Evolutionary conservation across 2,329 filamentous ascomycete genomes (phyloP), one percentile per base, ranked within the genome.

Genomic region (Atkinsonella hypoxylon): DNA sequence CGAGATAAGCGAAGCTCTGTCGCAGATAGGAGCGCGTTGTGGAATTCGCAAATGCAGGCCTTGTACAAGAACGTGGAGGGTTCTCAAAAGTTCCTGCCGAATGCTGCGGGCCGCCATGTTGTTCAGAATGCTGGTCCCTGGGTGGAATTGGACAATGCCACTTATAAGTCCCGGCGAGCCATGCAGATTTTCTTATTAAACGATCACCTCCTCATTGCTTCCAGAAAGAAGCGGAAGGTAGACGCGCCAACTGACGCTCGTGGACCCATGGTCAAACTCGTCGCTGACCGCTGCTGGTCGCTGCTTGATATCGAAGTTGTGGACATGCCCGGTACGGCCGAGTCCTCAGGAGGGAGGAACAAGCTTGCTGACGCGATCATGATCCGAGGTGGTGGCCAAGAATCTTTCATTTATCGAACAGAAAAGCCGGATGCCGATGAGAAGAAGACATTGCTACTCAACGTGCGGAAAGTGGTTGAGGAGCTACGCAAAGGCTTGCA

Each of bases 41-140:
- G 81, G 81, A 83, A 81, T 61, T 77, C 79, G 32, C 81, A 84
- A 65, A 81, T 85, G 76, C 64, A 72, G 67, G 84, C 89, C 22
- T 72, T 98, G 44, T 98, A 93, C 81, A 97, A 96, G 70, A 87
- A 86, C 42, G 88, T 98, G n/a, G 93, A 97, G 66, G 91, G 91
- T 1, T 95, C 90, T 10, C 93, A 98, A 62, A 97, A 97, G 65
- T 98, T 95, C 62, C 73, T 98, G 11, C 93, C 93, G 13, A 93
- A 90, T 50, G 78, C 89, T 18, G 82, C 87, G 18, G 91, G 90
- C n/a, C 83, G 93, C 39, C 94, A 96, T 64, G 89, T 98, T 44
- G 81, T 97, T 2, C 83, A 95, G 65, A 91, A 97, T 66, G 95
- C 89, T 4, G 86, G 88, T 1, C 80, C 85, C 45, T 98, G 93